These are phyloP conservation scores for Colletotrichum spaethianum DNA, from an alignment of 2,329 filamentous ascomycete species.

Conservation along the genomic window DNA sequence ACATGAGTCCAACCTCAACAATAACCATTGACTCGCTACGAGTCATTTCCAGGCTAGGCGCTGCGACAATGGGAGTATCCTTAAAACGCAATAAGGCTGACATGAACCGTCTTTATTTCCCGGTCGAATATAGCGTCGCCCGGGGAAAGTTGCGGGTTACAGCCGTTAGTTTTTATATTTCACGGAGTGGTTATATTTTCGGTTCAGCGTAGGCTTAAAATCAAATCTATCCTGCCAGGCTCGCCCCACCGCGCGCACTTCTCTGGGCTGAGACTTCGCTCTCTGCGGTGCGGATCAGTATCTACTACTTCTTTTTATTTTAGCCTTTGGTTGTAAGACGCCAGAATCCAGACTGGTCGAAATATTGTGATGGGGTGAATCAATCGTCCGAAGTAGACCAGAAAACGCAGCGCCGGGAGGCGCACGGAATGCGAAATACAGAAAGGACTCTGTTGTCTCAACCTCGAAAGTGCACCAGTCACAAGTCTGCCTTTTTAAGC, in stretches of 20 bases:
- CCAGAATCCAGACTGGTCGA: neutral
- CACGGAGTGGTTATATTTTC: no score
- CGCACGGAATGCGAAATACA: no score
- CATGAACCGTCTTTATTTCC: neutral
- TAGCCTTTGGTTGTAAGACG: neutral
- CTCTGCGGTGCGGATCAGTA: fast-evolving
- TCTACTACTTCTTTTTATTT: no score
- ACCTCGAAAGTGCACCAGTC: no score
- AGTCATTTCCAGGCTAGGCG: neutral
- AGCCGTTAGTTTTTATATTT: neutral
- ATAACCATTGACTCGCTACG: neutral
- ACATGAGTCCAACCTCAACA: neutral
- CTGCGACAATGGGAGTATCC: no score
- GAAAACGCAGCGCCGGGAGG: no score
- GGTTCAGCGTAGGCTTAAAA: neutral
- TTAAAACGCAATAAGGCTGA: neutral
- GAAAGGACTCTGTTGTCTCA: no score
- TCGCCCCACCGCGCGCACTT: no score
- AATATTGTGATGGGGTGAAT: neutral
- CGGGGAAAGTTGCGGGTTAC: neutral
- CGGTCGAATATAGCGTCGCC: neutral
- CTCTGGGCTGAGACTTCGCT: neutral
- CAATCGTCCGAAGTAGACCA: neutral
- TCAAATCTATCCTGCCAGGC: neutral
- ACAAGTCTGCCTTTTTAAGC: no score